Base-by-base conservation (phyloP, 805 yeast species). In the Hanseniaspora osmophila region DNA sequence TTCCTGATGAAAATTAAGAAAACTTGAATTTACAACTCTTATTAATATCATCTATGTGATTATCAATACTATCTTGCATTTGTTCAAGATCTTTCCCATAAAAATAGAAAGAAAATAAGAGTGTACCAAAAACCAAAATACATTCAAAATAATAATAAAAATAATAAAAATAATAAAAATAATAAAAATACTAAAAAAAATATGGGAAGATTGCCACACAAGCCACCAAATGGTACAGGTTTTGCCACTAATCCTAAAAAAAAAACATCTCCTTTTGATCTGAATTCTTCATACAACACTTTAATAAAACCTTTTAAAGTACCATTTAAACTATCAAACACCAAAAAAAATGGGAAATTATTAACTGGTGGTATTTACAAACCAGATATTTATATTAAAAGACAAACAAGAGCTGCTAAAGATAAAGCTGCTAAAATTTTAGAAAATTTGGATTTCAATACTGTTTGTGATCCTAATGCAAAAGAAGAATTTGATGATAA, bases 221-320 rank as follows among this genome's bases (percentile, higher is more conserved):
- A n/a, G 10, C 35, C 35, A 32, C 35, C 35, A 10, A 65, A 65
- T 45, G 73, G 69, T 33, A 63, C 78, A 30, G 88, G 87, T 1
- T 74, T 78, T 1, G 90, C 88, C 1, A 83, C 83, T 1, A 82
- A 84, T 0, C 67, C 82, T 0, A 71, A 76, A n/a, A 67, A 70
- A 15, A 69, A 70, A 9, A 69, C 73, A 42, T 65, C 79, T 39
- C 78, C 79, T 7, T 66, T 80, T 18, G 65, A 72, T 15, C 67
- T 73, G 17, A 67, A 70, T 2, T 78, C 76, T 44, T 72, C 84
- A 2, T 61, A 69, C 2, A 65, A 59, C 6, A 64, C 73, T 18
- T 64, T 83, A n/a, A 63, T 77, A 2, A 75, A 69, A 54, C 94
- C 94, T 0, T 84, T 83, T 62, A 74, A 68, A 48, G 71, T 81